Evolutionary conservation across 257 asterid genomes (phyloP), one percentile per base, ranked within the genome.

Genomic region (Knoxia roxburghii): DNA sequence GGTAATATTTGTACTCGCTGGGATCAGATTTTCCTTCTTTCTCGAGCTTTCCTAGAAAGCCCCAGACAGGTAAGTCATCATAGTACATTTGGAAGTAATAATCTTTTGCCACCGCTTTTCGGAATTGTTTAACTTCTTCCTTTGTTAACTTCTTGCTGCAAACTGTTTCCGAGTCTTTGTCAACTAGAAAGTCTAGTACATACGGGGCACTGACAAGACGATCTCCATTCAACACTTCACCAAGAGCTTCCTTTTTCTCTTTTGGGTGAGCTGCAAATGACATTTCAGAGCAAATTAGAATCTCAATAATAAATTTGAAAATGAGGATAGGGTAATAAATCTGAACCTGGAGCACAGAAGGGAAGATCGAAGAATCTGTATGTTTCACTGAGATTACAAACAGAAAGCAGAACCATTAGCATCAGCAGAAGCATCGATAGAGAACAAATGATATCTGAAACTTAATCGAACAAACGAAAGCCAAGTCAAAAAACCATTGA

Each of bases 321-420:
- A 55, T 2, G 23, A 55, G 32, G 67, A 49, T 43, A 39, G 35
- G 5, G 59, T 18, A 29, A 62, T 62, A 33, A 68, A 24, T n/a
- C 27, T 58, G 39, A 66, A 86, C 92, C 92, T 78, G 89, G 85
- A 10, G 78, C 60, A 77, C 93, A 86, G 81, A 86, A 86, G 12
- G 89, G 93, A 70, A 86, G 93, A 76, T 86, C 93, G 56, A 86
- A 86, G 77, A 74, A 86, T 24, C 93, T 84, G 76, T 86, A 84
- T 3, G 89, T 86, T 69, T 86, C 93, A 35, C 93, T 86, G 86
- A 51, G 75, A 78, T 51, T 49, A 45, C 50, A 39, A 64, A 51
- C 70, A 65, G 29, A 59, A 52, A 70, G 14, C 6, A 41, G 17
- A 55, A 0, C 48, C 20, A 20, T 68, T 53, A 63, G 72, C 32